Evolutionary conservation across 768 basidiomycete genomes (phyloP), one percentile per base, ranked within the genome.

Genomic region (Mycena leptocephala): DNA sequence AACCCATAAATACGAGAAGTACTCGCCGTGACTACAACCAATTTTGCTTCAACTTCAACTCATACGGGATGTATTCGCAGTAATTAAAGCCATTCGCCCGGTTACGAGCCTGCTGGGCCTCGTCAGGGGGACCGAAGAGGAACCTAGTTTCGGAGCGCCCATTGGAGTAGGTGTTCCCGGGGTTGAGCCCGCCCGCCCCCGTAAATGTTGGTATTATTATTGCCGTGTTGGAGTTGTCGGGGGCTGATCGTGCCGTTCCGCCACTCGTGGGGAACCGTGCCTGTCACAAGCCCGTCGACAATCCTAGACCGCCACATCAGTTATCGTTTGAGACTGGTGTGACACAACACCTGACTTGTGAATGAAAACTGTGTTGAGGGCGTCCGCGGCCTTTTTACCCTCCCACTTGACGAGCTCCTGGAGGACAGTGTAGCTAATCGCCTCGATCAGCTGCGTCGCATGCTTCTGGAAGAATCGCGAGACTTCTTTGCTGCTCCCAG

Each of bases 151-250:
- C n/a, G n/a, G n/a, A n/a, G n/a, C n/a, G n/a, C n/a, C n/a, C n/a
- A n/a, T n/a, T n/a, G n/a, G n/a, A n/a, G n/a, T n/a, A n/a, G n/a
- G n/a, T n/a, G n/a, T n/a, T n/a, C n/a, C n/a, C n/a, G n/a, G n/a
- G n/a, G n/a, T n/a, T n/a, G n/a, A n/a, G n/a, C n/a, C n/a, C n/a
- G n/a, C n/a, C n/a, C n/a, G n/a, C n/a, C n/a, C n/a, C n/a, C n/a
- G n/a, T n/a, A n/a, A n/a, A n/a, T n/a, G n/a, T n/a, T n/a, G n/a
- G n/a, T n/a, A n/a, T n/a, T n/a, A n/a, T n/a, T n/a, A n/a, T n/a
- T n/a, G n/a, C n/a, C n/a, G n/a, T n/a, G n/a, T 77, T 24, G 73
- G 55, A 56, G n/a, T 26, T 65, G 64, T 41, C 30, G 22, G 32
- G 64, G 30, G 41, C 24, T 11, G 22, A 65, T 48, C 28, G 22